Percentiles rank a stretch among this genome's conserved stretches.
Conservation (phyloP, 148 eudicot genomes). For the Rhododendron griersonianum region DNA sequence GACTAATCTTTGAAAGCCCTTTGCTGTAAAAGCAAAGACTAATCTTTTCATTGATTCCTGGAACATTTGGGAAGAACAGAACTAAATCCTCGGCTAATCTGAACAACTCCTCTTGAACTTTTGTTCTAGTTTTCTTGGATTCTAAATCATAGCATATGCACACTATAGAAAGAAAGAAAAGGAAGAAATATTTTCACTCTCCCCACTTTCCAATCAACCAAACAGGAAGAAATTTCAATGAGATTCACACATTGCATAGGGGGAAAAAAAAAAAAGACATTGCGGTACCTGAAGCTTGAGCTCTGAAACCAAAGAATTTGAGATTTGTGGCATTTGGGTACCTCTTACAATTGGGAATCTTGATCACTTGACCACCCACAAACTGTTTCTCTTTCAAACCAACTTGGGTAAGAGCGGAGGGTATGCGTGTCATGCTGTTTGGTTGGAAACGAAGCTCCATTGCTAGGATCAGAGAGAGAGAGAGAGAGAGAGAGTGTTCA, state of each 20-base stretch:
- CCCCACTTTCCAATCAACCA: background rate
- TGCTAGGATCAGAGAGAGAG: background rate
- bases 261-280: background rate
- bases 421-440: conserved; percentile 22
- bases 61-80: background rate
- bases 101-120: background rate
- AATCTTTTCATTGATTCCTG: background rate
- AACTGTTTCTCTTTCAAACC: conserved; percentile 23
- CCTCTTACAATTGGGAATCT: conserved; percentile 14
- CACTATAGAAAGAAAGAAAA: background rate
- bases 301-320: conserved; percentile 24
- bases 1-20: background rate
- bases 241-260: background rate
- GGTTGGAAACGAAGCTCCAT: conserved; percentile 36
- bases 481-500: conserved; percentile 12
- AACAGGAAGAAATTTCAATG: conserved; percentile 2
- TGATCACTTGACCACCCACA: conserved; percentile 18
- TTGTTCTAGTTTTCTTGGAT: background rate
- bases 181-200: background rate
- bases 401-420: conserved; percentile 11
- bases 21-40: background rate
- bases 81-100: background rate
- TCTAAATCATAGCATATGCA: background rate
- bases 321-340: conserved; percentile 24
- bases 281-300: conserved; percentile 48